A percentile compares a stretch with the other conserved stretches of the same genome.
Conservation (phyloP, 441 rosid genomes). For the Euphorbia celastroides region DNA sequence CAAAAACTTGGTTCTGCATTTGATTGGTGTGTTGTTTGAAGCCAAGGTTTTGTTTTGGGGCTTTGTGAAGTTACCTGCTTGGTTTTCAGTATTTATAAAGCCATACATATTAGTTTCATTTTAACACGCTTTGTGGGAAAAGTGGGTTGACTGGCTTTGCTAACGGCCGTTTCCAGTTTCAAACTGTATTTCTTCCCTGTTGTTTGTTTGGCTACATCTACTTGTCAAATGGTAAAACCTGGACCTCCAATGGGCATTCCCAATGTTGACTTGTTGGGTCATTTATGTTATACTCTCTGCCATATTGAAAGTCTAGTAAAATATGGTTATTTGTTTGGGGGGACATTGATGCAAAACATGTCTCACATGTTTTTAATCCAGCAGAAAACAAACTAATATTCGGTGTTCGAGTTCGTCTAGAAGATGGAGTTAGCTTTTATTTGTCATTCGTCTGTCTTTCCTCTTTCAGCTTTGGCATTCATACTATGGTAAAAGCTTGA, state of each 20-base stretch:
- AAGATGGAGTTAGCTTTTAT: background rate
- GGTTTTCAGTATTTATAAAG: conserved; percentile 6
- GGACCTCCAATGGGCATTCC: background rate
- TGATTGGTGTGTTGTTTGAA: background rate
- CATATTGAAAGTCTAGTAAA: background rate
- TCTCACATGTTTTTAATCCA: conserved; percentile 4
- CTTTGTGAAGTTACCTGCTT: background rate
- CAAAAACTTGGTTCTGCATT: background rate
- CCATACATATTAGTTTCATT: background rate
- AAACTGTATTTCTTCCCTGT: conserved; percentile 7
- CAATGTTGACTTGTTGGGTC: conserved; percentile 5
- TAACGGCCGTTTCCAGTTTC: background rate
- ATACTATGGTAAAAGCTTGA: background rate
- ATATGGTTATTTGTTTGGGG: background rate
- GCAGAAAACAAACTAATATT: background rate
- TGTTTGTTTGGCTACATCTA: conserved; percentile 2
- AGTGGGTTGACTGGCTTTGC: background rate
- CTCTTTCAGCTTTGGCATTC: background rate
- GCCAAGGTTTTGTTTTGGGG: conserved; percentile 2
- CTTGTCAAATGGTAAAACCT: conserved; percentile 4
- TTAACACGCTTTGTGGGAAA: background rate
- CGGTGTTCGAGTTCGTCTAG: background rate
- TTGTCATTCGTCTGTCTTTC: background rate
- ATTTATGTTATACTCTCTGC: background rate
- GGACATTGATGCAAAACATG: background rate